Conservation (phyloP, 768 basidiomycete genomes). For the Mycena crocata region DNA sequence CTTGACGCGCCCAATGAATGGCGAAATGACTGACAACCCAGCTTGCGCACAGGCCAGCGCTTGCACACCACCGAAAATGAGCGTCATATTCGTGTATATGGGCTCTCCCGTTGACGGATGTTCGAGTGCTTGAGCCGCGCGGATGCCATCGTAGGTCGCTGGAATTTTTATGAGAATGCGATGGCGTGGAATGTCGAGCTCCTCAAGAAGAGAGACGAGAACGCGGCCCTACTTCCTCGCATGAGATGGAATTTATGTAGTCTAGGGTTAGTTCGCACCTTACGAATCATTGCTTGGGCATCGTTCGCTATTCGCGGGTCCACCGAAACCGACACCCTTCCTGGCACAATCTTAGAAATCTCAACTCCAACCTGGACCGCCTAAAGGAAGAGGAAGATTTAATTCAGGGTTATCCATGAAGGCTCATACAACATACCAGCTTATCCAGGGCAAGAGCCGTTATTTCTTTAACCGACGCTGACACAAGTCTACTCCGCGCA, state of each 20-base stretch:
- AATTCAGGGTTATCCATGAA: background rate
- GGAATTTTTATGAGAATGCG: conserved; percentile 52
- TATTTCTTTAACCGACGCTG: conserved; percentile 33
- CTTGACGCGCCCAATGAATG: conserved; percentile 53
- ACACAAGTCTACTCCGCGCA: conserved; percentile 27
- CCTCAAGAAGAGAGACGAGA: conserved; percentile 45
- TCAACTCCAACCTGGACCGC: conserved; percentile 47
- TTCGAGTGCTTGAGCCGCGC: conserved; percentile 46
- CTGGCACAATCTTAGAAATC: conserved; percentile 48
- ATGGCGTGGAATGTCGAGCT: conserved; percentile 41
- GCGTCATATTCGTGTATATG: conserved; percentile 51
- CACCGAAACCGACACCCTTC: conserved; percentile 49
- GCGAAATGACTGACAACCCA: conserved; percentile 47
- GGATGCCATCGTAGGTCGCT: conserved; percentile 48
- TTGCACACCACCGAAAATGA: conserved; percentile 49
- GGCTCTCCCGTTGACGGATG: conserved; percentile 26
- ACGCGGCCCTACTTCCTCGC: conserved; percentile 33
- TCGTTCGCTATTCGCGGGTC: conserved; percentile 49
- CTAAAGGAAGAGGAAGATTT: conserved; percentile 31
- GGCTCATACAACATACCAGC: conserved; percentile 36
- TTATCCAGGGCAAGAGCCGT: conserved; percentile 45
- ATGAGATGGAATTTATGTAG: background rate
- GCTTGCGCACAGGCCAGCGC: conserved; percentile 53
- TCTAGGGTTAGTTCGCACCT: conserved; percentile 28
- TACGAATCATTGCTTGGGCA: conserved; percentile 40